Percentiles rank a stretch among this genome's conserved stretches.
phyloP scores from a whole-genome alignment of 257 asterid genomes.

The Gentiana dahurica region DNA sequence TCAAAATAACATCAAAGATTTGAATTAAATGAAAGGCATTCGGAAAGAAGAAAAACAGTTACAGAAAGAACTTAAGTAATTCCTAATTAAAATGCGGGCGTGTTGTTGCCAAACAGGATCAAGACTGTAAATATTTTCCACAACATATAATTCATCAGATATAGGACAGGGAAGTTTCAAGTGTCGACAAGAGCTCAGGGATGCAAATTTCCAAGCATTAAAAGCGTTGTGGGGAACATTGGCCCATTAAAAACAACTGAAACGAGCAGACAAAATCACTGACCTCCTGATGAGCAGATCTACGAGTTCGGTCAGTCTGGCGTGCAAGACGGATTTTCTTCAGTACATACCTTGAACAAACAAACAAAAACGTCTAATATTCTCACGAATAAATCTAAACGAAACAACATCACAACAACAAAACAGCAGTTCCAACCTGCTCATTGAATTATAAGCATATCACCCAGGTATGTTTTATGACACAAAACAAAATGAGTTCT shows the following conservation, averaged over 20 bases:
- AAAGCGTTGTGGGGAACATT: neutral
- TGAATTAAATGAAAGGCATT: neutral
- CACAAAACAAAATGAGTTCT: neutral
- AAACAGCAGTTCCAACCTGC: neutral
- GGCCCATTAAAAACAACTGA: neutral
- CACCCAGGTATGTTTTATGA: neutral
- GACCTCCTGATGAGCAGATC: slow-evolving; percentile 99
- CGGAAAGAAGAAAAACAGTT: neutral
- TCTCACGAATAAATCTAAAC: neutral
- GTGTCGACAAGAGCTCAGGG: neutral
- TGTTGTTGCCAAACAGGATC: too few species aligned
- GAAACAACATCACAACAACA: neutral
- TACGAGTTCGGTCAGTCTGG: slow-evolving; percentile 91
- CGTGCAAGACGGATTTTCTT: slow-evolving; percentile 99
- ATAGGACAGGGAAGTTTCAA: too few species aligned
- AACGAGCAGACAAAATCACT: slow-evolving; percentile 2
- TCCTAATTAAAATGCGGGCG: neutral
- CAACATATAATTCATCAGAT: too few species aligned
- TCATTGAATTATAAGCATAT: neutral
- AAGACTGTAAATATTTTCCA: neutral
- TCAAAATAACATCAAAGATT: neutral
- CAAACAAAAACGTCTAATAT: slow-evolving; percentile 10
- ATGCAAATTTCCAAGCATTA: neutral
- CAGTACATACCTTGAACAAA: slow-evolving; percentile 68
- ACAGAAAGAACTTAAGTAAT: neutral